Percentiles rank a stretch among this genome's conserved stretches.
Evolutionary conservation across 306 rosid species (phyloP).

Genomic region (Gleditsia sinensis): DNA sequence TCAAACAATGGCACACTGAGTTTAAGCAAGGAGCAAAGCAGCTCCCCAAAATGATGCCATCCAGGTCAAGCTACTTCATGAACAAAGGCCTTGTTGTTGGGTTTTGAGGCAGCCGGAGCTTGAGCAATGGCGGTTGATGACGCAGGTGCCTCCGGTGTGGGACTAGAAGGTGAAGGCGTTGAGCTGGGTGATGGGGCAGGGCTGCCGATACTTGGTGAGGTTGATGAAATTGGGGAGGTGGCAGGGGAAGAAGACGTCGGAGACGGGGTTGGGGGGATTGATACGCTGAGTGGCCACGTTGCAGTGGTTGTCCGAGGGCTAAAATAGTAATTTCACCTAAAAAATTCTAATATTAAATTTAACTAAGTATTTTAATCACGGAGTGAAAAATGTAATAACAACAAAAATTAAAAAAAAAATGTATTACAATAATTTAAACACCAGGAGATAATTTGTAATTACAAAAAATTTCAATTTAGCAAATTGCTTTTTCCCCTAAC

Average conservation of each 20-base stretch:
- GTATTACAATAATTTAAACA: too few relatives aligned
- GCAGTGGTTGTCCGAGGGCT: neutral
- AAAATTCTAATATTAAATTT: too few relatives aligned
- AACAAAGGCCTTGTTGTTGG: constrained; percentile 22
- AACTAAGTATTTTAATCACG: too few relatives aligned
- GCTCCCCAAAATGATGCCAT: constrained; percentile 41
- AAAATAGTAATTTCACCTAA: too few relatives aligned
- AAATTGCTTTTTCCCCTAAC: too few relatives aligned
- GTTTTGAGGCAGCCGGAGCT: constrained; percentile 1
- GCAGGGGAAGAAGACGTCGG: neutral
- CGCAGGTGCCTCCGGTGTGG: neutral
- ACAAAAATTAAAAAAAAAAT: too few relatives aligned
- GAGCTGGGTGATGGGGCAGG: constrained; percentile 22
- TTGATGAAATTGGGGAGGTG: constrained; percentile 10
- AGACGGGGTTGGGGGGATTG: neutral
- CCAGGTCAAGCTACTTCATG: constrained; percentile 41
- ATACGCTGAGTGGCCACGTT: neutral
- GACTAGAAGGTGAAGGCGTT: constrained; percentile 24
- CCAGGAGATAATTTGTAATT: too few relatives aligned
- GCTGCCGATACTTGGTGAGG: neutral
- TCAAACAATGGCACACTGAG: neutral
- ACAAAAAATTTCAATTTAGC: too few relatives aligned
- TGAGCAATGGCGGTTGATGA: neutral
- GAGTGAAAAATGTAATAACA: too few relatives aligned
- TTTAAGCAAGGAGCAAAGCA: constrained; percentile 39